Percentiles rank a stretch among this genome's conserved stretches.
phyloP scores from a whole-genome alignment of 257 asterid species.

The Craterostigma plantagineum region DNA sequence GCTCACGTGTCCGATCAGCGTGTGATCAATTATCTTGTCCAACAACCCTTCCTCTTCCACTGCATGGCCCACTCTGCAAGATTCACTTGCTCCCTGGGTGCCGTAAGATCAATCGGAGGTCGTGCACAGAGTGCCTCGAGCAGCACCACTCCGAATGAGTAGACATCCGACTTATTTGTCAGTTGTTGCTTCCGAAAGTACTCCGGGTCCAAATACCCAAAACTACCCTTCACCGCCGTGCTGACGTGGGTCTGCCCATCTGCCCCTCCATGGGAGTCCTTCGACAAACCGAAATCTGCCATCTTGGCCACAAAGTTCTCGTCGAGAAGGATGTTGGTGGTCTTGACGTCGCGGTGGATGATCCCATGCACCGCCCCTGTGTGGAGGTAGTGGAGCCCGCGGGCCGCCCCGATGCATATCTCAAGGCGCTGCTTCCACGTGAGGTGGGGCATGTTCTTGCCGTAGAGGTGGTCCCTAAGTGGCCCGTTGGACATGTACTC shows the following conservation, averaged over 20 bases:
- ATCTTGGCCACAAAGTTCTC: conserved; percentile 62
- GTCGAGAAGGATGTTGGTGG: conserved; percentile 67
- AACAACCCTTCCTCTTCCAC: conserved; percentile 67
- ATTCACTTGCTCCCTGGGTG: conserved; percentile 88
- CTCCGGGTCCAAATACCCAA: conserved; percentile 82
- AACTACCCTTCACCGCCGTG: conserved; percentile 93
- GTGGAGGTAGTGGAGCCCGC: conserved; percentile 82
- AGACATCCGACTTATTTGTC: conserved; percentile 77
- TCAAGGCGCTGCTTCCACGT: conserved; percentile 79
- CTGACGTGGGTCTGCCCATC: conserved; percentile 61
- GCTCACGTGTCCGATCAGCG: conserved; percentile 38
- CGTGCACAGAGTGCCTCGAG: conserved; percentile 69
- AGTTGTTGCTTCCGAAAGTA: conserved; percentile 79
- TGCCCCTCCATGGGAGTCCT: conserved; percentile 63
- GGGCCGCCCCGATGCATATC: conserved; percentile 79
- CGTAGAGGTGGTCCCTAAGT: conserved; percentile 61
- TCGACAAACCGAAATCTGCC: conserved; percentile 93
- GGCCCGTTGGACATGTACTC: conserved; percentile 85
- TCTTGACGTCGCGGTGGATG: conserved; percentile 81
- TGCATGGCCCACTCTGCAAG: conserved; percentile 94
- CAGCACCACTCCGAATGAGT: conserved; percentile 74
- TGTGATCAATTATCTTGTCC: conserved; percentile 70
- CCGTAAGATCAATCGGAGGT: conserved; percentile 57
- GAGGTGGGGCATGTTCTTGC: conserved; percentile 17
- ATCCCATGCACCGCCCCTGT: conserved; percentile 80